A percentile compares a stretch with the other conserved stretches of the same genome.
Evolutionary conservation across 495 filamentous ascomycete genomes (phyloP).

Genomic region (Barbatosphaeria neglecta): DNA sequence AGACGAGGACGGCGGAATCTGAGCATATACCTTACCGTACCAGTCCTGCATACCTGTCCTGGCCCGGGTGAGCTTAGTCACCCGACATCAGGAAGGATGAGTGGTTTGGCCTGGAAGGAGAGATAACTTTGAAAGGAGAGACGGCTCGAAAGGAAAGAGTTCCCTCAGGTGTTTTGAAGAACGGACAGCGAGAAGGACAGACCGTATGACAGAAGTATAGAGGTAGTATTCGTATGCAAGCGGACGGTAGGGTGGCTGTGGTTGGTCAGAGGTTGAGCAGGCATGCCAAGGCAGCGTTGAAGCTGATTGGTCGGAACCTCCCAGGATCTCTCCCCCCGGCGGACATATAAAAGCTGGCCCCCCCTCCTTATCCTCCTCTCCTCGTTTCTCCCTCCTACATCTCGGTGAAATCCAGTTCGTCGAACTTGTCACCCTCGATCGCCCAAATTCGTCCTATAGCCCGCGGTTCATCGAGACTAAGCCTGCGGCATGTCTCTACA

Average conservation of each 20-base stretch:
- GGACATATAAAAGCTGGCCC: background rate
- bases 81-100: too few relatives aligned
- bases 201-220: too few relatives aligned
- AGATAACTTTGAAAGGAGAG: too few relatives aligned
- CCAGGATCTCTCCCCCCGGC: background rate
- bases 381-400: background rate
- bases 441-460: too few relatives aligned
- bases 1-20: slow-evolving; percentile 3
- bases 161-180: too few relatives aligned
- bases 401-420: background rate
- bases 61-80: too few relatives aligned
- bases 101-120: too few relatives aligned
- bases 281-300: background rate
- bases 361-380: background rate
- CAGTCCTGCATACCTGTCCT: too few relatives aligned
- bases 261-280: background rate
- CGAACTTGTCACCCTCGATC: background rate
- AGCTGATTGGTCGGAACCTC: background rate
- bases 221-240: background rate
- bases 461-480: background rate
- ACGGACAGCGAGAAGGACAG: too few relatives aligned
- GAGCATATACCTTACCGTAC: background rate
- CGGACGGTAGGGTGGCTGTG: background rate
- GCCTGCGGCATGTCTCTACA: background rate
- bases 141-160: too few relatives aligned